These are phyloP conservation scores for Coemansia aciculifera DNA, from an alignment of 192 early-diverging fungal species.

Conservation along the genomic window DNA sequence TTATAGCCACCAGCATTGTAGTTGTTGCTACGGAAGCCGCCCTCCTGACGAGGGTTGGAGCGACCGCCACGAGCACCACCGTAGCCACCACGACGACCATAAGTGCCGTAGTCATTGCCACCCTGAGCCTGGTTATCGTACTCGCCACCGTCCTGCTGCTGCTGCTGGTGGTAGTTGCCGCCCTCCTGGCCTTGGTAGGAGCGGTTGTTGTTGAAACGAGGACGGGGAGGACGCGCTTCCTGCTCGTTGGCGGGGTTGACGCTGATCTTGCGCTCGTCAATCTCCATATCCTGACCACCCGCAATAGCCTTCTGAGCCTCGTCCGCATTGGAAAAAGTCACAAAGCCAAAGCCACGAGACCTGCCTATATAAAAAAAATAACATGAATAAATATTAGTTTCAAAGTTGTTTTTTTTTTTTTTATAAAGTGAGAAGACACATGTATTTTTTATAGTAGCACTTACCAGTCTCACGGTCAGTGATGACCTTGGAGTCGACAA, in stretches of 20 bases:
- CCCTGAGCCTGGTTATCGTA: slow-evolving; percentile 27
- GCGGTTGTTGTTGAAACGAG: slow-evolving; percentile 28
- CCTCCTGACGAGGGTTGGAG: slow-evolving; percentile 20
- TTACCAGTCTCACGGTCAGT: slow-evolving; percentile 75
- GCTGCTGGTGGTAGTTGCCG: slow-evolving; percentile 27
- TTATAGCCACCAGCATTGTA: slow-evolving; percentile 35
- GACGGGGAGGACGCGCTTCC: slow-evolving; percentile 22
- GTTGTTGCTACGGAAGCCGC: slow-evolving; percentile 35
- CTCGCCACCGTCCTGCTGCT: slow-evolving; percentile 24
- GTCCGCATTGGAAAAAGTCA: slow-evolving; percentile 64
- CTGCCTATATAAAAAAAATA: slow-evolving; percentile 44
- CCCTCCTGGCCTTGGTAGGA: slow-evolving; percentile 40
- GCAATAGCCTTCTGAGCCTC: slow-evolving; percentile 73
- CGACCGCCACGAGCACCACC: slow-evolving; percentile 35
- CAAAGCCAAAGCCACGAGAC: slow-evolving; percentile 89
- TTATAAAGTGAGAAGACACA: neutral
- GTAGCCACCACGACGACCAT: slow-evolving; percentile 9
- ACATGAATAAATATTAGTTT: neutral
- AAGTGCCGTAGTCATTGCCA: slow-evolving; percentile 8
- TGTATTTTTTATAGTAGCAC: neutral
- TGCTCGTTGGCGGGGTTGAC: slow-evolving; percentile 72
- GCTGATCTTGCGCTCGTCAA: slow-evolving; percentile 81
- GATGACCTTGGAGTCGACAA: slow-evolving; percentile 68
- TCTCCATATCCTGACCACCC: slow-evolving; percentile 64
- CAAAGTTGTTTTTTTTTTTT: no score